Evolutionary conservation across 768 basidiomycete genomes (phyloP), one percentile per base, ranked within the genome.

Genomic region (Rhodotorula kratochvilovae): DNA sequence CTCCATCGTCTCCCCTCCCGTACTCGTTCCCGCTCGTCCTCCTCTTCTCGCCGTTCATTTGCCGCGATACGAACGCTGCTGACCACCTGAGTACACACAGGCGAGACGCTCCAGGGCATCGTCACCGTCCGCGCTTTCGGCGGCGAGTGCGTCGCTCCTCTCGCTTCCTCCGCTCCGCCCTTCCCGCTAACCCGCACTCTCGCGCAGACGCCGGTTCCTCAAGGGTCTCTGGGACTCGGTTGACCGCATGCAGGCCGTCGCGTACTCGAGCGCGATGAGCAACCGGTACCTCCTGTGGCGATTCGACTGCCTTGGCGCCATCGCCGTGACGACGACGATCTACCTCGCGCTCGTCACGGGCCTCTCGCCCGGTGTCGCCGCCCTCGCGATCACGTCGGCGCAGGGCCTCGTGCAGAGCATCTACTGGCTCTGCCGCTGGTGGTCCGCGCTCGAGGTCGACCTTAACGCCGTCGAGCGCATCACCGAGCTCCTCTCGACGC

Each of bases 161-260:
- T 17, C 39, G 23, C 13, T 42, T 58, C 39, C n/a, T 25, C 27
- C 5, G 36, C 13, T 58, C 57, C 23, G 3, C n/a, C 6, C 10
- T 23, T 23, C 31, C 6, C 42, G 27, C 25, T 29, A 8, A 13
- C 29, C 29, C 60, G 23, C 19, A 17, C 23, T 51, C 73, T 23
- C 46, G 19, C 46, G 48, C 48, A 50, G 48, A 12, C 89, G 89
- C 77, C 88, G 89, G 77, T 85, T 85, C 12, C 88, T 86, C 77
- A 87, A 88, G 77, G 88, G 89, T 76, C 85, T 85, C 64, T 89
- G 88, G 80, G 76, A 77, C 86, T 83, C 88, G 53, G 85, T 88
- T 15, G 86, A 84, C 60, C 85, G 84, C 27, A 89, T 88, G 88
- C 82, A 89, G 58, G 83, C 85, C 23, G 68, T 88, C 87, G 86